phyloP scores from a whole-genome alignment of 2,329 filamentous ascomycete genomes.

The Ophiostoma pallidulum region DNA sequence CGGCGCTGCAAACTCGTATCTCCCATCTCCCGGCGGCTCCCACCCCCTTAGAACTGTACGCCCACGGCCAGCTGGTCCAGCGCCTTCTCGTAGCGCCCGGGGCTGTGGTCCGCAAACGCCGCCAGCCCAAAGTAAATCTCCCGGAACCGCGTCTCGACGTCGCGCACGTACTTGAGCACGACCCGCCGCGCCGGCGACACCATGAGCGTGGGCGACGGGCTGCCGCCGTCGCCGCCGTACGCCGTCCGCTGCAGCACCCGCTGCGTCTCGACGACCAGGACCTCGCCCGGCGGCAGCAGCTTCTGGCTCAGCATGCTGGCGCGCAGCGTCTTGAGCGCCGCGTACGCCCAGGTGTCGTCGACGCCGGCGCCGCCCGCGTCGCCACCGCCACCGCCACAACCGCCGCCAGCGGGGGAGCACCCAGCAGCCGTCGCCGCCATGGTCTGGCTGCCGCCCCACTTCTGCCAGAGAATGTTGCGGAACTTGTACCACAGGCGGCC shows the following conservation, averaged over 20 bases:
- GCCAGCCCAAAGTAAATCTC: slow-evolving; percentile 63
- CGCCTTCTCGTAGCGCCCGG: slow-evolving; percentile 62
- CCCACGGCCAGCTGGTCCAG: slow-evolving; percentile 44
- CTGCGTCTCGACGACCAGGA: slow-evolving; percentile 62
- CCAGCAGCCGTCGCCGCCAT: slow-evolving; percentile 22
- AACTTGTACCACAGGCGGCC: slow-evolving; percentile 47
- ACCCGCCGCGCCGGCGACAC: slow-evolving; percentile 54
- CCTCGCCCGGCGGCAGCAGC: slow-evolving; percentile 65
- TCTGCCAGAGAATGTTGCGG: slow-evolving; percentile 41
- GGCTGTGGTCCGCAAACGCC: slow-evolving; percentile 69
- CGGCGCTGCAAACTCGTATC: no score
- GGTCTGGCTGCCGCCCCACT: no score
- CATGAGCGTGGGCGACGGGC: slow-evolving; percentile 8
- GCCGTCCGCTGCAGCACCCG: slow-evolving; percentile 58
- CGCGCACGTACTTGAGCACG: slow-evolving; percentile 59
- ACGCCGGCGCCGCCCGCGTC: slow-evolving; percentile 30
- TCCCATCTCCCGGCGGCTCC: background rate
- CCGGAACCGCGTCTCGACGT: slow-evolving; percentile 60
- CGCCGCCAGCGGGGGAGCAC: no score
- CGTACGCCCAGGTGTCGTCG: slow-evolving; percentile 61
- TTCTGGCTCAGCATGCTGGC: slow-evolving; percentile 60
- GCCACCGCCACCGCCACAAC: background rate
- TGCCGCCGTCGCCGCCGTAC: slow-evolving; percentile 37
- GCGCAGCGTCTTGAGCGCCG: slow-evolving; percentile 55
- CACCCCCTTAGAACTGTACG: background rate